Base-by-base conservation (phyloP, 2,329 filamentous ascomycete genomes). In the Diaporthe vaccinii region DNA sequence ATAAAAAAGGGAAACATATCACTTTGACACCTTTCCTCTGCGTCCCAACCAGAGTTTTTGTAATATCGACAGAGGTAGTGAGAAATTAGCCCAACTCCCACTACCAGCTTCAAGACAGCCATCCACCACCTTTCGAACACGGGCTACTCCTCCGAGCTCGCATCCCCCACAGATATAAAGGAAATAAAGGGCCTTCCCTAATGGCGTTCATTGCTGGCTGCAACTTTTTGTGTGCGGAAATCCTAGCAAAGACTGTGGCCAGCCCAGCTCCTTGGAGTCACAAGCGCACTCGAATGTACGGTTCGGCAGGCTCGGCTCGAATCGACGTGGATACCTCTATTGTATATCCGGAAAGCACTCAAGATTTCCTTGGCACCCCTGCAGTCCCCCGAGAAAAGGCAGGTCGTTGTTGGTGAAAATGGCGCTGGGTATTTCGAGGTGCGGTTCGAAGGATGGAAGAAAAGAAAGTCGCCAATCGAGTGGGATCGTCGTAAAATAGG, bases 401-500 rank as follows among this genome's bases (percentile, higher is more conserved):
- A 61, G 69, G 51, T 76, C 62, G 55, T 73, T 31, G 46, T 61
- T 41, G 51, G 22, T 72, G 67, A 44, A 51, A 74, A 58, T 67
- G 59, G 62, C 73, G 46, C 62, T 76, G 65, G 72, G 72, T 76
- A 74, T 67, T 73, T 76, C 71, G 75, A 59, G 72, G 61, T 58
- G 68, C 68, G 55, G 39, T 62, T 61, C 61, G 59, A 69, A 76
- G 62, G 59, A 36, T 39, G 58, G 61, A 44, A 75, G 57, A 41
- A 58, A 69, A 44, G 34, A 73, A 75, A 59, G 53, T 73, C 73
- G 73, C 67, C 73, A 36, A 73, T 62, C 39, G 72, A 73, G 71
- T 73, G 72, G 59, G 69, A 68, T 55, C 74, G 75, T 72, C 75
- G 75, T 69, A 65, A 70, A 70, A 70, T 70, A 73, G 69, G 71